phyloP scores from a whole-genome alignment of 441 rosid genomes.

The Adansonia rubrostipa region DNA sequence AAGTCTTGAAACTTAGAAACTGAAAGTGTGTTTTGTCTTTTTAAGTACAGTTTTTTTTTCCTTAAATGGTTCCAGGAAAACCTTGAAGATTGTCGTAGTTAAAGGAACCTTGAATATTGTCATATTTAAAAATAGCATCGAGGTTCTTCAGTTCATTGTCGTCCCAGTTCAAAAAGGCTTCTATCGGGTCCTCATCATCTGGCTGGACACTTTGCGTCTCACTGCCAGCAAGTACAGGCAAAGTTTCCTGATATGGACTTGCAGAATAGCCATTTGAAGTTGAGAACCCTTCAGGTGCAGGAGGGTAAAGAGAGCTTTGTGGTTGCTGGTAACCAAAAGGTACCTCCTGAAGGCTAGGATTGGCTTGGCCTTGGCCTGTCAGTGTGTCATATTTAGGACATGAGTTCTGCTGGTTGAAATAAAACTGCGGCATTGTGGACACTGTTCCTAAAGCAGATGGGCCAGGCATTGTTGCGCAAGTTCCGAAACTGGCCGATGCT shows the following conservation, averaged over 20 bases:
- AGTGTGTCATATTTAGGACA: constrained; percentile 18
- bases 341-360: neutral
- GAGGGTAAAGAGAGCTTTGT: neutral
- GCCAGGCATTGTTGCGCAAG: neutral
- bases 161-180: constrained; percentile 22
- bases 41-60: neutral
- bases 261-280: neutral
- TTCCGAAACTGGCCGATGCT: constrained; percentile 3
- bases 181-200: constrained; percentile 8
- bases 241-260: constrained; percentile 21
- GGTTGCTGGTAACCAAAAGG: constrained; percentile 8
- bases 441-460: neutral
- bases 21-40: neutral
- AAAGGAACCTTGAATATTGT: neutral
- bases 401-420: constrained; percentile 16
- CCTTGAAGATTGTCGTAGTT: neutral
- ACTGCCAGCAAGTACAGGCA: neutral
- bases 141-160: constrained; percentile 5
- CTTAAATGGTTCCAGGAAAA: neutral
- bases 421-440: constrained; percentile 9
- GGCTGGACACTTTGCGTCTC: neutral
- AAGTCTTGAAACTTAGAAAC: constrained; percentile 15
- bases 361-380: neutral
- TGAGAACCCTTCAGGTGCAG: neutral
- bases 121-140: constrained; percentile 3